Conservation (phyloP, 2,329 filamentous ascomycete genomes). For the Bretziella fagacearum region DNA sequence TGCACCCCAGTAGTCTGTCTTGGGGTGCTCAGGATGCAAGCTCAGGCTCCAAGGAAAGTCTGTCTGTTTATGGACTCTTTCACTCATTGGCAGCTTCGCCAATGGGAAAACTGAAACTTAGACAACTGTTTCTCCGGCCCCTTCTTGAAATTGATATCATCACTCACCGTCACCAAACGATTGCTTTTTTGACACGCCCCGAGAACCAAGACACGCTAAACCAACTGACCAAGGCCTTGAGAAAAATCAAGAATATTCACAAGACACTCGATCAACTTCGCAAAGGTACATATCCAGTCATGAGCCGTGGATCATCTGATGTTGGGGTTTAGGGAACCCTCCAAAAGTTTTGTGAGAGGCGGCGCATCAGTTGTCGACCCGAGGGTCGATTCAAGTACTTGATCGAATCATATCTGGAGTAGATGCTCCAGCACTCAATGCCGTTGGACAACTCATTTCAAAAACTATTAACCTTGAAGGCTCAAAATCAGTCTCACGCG, state of each 20-base stretch:
- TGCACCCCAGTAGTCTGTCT: conserved; percentile 62
- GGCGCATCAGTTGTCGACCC: neutral
- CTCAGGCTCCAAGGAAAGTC: conserved; percentile 56
- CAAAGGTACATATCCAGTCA: conserved; percentile 52
- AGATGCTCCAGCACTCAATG: neutral
- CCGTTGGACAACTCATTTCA: conserved; percentile 8
- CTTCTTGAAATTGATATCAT: conserved; percentile 53
- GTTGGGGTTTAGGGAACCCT: conserved; percentile 46
- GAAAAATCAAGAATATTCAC: conserved; percentile 59
- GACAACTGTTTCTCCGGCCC: conserved; percentile 69
- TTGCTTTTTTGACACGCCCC: conserved; percentile 47
- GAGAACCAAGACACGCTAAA: conserved; percentile 45
- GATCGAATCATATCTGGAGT: neutral
- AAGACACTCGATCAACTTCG: conserved; percentile 50
- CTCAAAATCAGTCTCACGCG: conserved; percentile 53
- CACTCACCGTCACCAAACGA: conserved; percentile 50
- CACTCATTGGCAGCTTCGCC: conserved; percentile 56
- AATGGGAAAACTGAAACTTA: conserved; percentile 58
- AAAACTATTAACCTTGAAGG: conserved; percentile 12
- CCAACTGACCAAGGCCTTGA: conserved; percentile 43
- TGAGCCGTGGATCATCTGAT: conserved; percentile 34
- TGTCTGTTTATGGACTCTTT: conserved; percentile 75
- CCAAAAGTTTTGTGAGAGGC: conserved; percentile 14
- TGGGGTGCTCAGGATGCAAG: conserved; percentile 17
- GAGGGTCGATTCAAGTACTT: neutral